Evolutionary conservation across 2,329 filamentous ascomycete species (phyloP).

Genomic region (Phyllosticta paracitricarpa): DNA sequence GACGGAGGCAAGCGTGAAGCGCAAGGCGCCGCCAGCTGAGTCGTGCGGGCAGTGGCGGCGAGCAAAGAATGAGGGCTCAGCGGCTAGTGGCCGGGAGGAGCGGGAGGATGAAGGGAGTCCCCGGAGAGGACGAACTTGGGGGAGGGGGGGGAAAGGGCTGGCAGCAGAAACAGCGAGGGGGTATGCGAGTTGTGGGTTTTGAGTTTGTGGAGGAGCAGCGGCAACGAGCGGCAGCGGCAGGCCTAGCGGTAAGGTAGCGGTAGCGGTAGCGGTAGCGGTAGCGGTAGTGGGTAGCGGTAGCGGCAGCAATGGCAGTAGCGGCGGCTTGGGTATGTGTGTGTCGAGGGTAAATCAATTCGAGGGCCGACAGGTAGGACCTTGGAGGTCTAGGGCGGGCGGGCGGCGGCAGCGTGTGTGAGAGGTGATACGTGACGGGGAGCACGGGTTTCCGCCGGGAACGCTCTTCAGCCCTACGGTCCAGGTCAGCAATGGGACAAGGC

Average conservation of each 20-base stretch:
- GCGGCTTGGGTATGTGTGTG: not conserved
- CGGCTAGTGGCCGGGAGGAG: conserved; percentile 5
- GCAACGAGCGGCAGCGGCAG: conserved; percentile 7
- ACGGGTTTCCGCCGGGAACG: conserved; percentile 9
- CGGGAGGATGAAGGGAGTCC: not conserved
- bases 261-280: not conserved
- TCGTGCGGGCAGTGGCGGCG: conserved; percentile 10
- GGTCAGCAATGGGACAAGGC: not conserved
- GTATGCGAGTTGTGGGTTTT: conserved; percentile 2
- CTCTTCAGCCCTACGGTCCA: conserved; percentile 8
- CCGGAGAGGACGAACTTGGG: conserved; percentile 4
- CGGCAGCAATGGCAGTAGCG: conserved; percentile 1
- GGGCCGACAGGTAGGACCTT: not conserved
- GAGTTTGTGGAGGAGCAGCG: not conserved
- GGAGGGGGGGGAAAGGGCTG: not conserved
- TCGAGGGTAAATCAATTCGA: not conserved
- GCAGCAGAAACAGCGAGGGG: not conserved
- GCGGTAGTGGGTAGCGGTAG: conserved; percentile 4
- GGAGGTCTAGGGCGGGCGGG: not conserved
- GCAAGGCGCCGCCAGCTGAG: conserved; percentile 27
- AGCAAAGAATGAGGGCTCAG: conserved; percentile 5
- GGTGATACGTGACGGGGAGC: not conserved
- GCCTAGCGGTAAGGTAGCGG: not conserved
- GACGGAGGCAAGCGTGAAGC: conserved; percentile 10
- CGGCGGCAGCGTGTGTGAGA: not conserved